A percentile compares a stretch with the other conserved stretches of the same genome.
These are phyloP conservation scores for Pseudocercospora eumusae DNA, from an alignment of 2,329 filamentous ascomycete genomes.

Conservation along the genomic window DNA sequence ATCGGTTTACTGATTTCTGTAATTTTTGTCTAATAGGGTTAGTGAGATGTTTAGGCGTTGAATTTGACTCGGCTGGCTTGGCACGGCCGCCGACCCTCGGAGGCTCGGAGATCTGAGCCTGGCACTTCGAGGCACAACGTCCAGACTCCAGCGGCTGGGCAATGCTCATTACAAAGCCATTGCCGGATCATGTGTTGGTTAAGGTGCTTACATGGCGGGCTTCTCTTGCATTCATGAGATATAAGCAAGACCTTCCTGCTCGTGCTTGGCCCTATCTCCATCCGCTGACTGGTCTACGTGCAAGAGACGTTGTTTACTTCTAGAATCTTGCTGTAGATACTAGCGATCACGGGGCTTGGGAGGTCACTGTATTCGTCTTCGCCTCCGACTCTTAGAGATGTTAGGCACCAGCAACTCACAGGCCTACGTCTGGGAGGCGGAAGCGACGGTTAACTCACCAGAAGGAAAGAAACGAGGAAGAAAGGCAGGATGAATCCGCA, in stretches of 20 bases:
- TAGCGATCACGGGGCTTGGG: background rate
- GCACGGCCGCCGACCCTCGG: background rate
- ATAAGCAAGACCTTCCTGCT: too few species aligned
- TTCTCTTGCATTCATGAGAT: background rate
- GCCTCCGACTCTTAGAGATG: too few species aligned
- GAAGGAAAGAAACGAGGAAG: constrained; percentile 63
- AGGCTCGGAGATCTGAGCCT: too few species aligned
- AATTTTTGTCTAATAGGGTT: too few species aligned
- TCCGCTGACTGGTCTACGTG: too few species aligned
- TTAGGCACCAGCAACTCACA: background rate
- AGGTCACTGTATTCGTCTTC: background rate
- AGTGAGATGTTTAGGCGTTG: too few species aligned
- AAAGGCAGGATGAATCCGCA: constrained; percentile 75
- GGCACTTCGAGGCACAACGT: background rate
- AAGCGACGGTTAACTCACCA: constrained; percentile 24
- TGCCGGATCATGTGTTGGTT: background rate
- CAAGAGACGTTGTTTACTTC: too few species aligned
- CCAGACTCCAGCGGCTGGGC: background rate
- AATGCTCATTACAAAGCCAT: constrained; percentile 1
- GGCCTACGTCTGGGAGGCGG: background rate
- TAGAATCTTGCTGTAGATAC: background rate
- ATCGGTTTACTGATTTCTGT: too few species aligned
- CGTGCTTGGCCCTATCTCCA: too few species aligned
- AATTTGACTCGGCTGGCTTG: too few species aligned
- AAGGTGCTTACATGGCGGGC: background rate